phyloP scores from a whole-genome alignment of 805 yeast genomes.

The Phaffomyces antillensis region DNA sequence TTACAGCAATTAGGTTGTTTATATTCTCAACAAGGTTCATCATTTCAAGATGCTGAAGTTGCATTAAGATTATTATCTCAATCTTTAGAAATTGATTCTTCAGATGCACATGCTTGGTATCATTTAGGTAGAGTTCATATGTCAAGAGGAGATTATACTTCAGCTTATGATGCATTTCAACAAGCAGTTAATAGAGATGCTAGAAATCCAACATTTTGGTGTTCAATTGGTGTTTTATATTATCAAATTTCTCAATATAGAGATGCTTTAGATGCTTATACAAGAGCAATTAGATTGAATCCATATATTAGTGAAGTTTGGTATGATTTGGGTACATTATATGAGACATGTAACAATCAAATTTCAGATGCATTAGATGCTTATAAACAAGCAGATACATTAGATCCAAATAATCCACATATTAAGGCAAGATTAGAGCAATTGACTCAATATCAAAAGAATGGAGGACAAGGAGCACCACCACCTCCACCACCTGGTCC shows the following conservation, averaged over 20 bases:
- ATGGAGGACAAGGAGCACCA: slow-evolving; percentile 47
- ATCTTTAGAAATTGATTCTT: slow-evolving; percentile 80
- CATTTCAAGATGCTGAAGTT: slow-evolving; percentile 71
- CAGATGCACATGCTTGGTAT: slow-evolving; percentile 97
- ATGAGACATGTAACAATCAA: slow-evolving; percentile 96
- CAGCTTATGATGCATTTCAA: slow-evolving; percentile 97
- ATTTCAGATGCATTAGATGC: slow-evolving; percentile 94
- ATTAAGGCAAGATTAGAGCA: slow-evolving; percentile 90
- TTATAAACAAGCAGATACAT: slow-evolving; percentile 89
- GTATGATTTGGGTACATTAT: slow-evolving; percentile 96
- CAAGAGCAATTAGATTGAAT: slow-evolving; percentile 90
- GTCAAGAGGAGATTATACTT: slow-evolving; percentile 91
- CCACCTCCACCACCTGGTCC: slow-evolving; percentile 66
- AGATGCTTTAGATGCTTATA: slow-evolving; percentile 96
- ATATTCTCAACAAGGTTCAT: slow-evolving; percentile 66
- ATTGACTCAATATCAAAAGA: slow-evolving; percentile 63
- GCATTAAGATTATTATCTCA: slow-evolving; percentile 80
- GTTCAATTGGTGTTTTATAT: slow-evolving; percentile 90
- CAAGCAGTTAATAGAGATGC: slow-evolving; percentile 97
- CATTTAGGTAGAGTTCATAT: slow-evolving; percentile 94
- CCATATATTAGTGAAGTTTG: slow-evolving; percentile 97
- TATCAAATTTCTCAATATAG: slow-evolving; percentile 94
- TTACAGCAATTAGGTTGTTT: slow-evolving; percentile 94
- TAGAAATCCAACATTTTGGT: slow-evolving; percentile 97
- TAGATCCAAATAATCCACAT: slow-evolving; percentile 92